phyloP scores from a whole-genome alignment of 805 yeast genomes.

The Yamadazyma tumulicola region DNA sequence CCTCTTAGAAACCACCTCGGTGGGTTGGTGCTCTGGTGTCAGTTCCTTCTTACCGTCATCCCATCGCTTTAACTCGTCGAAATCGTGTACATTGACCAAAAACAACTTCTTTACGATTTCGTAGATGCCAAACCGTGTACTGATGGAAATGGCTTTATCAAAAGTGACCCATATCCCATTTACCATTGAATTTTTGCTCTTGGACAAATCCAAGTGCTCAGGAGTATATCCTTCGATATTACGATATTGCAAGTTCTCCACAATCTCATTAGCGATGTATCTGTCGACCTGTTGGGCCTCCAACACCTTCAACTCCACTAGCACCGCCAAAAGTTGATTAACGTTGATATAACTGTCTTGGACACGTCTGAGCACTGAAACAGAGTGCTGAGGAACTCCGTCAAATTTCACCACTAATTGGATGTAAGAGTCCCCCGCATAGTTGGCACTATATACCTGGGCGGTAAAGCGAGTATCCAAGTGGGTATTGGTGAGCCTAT shows the following conservation, averaged over 20 bases:
- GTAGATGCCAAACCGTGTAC: slow-evolving; percentile 38
- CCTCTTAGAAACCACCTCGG: too few relatives aligned
- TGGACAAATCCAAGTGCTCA: slow-evolving; percentile 25
- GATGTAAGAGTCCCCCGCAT: slow-evolving; percentile 34
- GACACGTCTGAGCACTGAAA: slow-evolving; percentile 34
- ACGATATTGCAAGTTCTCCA: slow-evolving; percentile 28
- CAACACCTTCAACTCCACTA: slow-evolving; percentile 26
- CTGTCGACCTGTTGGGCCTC: slow-evolving; percentile 24
- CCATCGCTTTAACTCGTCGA: slow-evolving; percentile 30
- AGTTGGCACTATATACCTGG: slow-evolving; percentile 24
- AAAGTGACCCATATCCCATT: slow-evolving; percentile 43
- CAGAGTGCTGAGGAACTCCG: slow-evolving; percentile 2
- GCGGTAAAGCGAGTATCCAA: slow-evolving; percentile 19
- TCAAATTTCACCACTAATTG: slow-evolving; percentile 19
- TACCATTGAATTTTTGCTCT: slow-evolving; percentile 23
- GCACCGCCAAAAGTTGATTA: slow-evolving; percentile 33
- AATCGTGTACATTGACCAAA: slow-evolving; percentile 44
- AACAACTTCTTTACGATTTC: slow-evolving; percentile 33
- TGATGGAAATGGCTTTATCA: slow-evolving; percentile 40
- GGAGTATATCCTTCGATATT: slow-evolving; percentile 16
- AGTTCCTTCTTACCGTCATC: neutral
- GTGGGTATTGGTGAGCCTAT: slow-evolving; percentile 34
- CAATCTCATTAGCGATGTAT: slow-evolving; percentile 31
- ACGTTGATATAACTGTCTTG: slow-evolving; percentile 41
- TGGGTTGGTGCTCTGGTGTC: neutral